These are phyloP conservation scores for Cystobasidium tubakii DNA, from an alignment of 768 basidiomycete genomes.

Conservation along the genomic window DNA sequence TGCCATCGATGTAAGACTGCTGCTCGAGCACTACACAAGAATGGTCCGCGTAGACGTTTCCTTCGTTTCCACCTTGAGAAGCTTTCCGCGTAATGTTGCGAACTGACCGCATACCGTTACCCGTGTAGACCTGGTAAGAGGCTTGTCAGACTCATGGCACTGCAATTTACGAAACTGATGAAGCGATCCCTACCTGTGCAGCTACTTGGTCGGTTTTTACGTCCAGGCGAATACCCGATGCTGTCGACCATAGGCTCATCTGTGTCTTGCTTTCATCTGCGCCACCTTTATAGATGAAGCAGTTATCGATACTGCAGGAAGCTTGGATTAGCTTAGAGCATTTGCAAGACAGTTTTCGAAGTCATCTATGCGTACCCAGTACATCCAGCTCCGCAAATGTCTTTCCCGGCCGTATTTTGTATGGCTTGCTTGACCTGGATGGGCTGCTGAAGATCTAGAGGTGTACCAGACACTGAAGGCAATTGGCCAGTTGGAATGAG, in stretches of 20 bases:
- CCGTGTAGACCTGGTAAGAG: conserved; percentile 52
- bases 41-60: conserved; percentile 51
- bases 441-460: conserved; percentile 54
- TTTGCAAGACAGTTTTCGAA: not conserved
- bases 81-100: conserved; percentile 53
- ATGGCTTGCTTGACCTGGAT: conserved; percentile 51
- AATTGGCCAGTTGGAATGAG: conserved; percentile 53
- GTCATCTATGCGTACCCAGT: conserved; percentile 48
- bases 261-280: conserved; percentile 43
- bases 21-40: conserved; percentile 58
- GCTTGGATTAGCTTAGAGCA: not conserved
- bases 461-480: conserved; percentile 50
- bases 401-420: conserved; percentile 47
- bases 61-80: conserved; percentile 53
- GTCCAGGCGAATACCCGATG: conserved; percentile 57
- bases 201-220: conserved; percentile 57
- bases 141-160: not conserved
- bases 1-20: conserved; percentile 54
- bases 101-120: conserved; percentile 50
- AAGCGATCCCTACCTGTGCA: conserved; percentile 51
- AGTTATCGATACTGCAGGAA: conserved; percentile 51
- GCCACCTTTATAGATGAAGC: conserved; percentile 53
- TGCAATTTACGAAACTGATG: too few species aligned
- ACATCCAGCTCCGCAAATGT: conserved; percentile 50
- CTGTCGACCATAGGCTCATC: conserved; percentile 54